Percentiles rank a stretch among this genome's conserved stretches.
phyloP scores from a whole-genome alignment of 2,329 filamentous ascomycete species.

The Pseudophaeomoniella oleicola region DNA sequence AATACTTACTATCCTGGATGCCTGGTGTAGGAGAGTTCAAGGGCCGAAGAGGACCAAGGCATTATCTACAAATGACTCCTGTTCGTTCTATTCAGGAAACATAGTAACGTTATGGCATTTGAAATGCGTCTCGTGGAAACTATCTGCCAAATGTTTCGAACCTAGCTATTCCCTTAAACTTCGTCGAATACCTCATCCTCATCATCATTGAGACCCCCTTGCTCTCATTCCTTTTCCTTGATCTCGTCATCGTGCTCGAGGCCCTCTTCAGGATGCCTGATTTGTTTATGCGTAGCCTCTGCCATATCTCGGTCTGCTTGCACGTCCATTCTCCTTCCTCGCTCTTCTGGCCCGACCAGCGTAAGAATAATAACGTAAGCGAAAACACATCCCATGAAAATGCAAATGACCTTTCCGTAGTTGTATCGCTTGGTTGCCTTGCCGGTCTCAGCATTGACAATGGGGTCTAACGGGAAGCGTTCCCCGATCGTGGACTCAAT shows the following conservation, averaged over 20 bases:
- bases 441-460: slow-evolving; percentile 24
- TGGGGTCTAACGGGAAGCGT: slow-evolving; percentile 51
- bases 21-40: no score
- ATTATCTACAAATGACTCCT: no score
- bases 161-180: no score
- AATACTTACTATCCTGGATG: no score
- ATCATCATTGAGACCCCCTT: no score
- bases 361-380: slow-evolving; percentile 41
- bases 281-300: slow-evolving; percentile 16
- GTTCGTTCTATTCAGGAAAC: no score
- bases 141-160: no score
- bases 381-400: slow-evolving; percentile 80
- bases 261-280: background rate
- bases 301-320: slow-evolving; percentile 31
- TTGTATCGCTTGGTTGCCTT: slow-evolving; percentile 39
- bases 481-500: slow-evolving; percentile 66
- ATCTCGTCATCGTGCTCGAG: background rate
- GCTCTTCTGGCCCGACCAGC: slow-evolving; percentile 32
- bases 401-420: slow-evolving; percentile 75
- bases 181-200: no score
- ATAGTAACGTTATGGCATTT: no score
- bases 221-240: background rate
- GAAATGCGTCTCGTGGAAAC: no score
- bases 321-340: slow-evolving; percentile 32
- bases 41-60: no score